A percentile compares a stretch with the other conserved stretches of the same genome.
Conservation (phyloP, 2,329 filamentous ascomycete species). For the Claviceps sp. region DNA sequence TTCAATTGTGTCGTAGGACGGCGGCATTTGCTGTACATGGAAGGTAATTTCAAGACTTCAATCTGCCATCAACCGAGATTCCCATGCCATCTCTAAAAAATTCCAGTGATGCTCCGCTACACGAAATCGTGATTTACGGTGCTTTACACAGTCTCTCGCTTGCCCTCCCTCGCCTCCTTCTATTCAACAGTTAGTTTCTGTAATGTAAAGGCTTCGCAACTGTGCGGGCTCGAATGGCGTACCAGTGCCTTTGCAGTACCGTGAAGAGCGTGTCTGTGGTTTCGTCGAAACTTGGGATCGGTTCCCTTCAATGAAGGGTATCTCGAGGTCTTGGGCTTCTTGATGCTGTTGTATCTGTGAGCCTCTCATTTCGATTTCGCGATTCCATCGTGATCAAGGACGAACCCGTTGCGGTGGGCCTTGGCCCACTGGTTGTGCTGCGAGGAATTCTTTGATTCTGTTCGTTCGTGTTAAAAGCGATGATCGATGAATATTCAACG, state of each 20-base stretch:
- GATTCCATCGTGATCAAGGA: slow-evolving; percentile 12
- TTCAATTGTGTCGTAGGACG: neutral
- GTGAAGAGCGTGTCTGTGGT: slow-evolving; percentile 99
- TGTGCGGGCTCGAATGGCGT: slow-evolving; percentile 27
- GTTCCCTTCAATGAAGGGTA: slow-evolving; percentile 98
- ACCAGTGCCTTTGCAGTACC: slow-evolving; percentile 97
- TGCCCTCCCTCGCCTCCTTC: slow-evolving; percentile 98
- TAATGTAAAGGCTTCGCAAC: neutral
- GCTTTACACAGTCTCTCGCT: slow-evolving; percentile 67
- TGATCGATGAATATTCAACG: neutral
- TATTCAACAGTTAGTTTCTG: slow-evolving; percentile 30
- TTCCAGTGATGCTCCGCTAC: neutral
- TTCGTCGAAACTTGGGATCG: slow-evolving; percentile 99
- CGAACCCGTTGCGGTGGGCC: slow-evolving; percentile 98
- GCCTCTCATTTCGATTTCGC: neutral
- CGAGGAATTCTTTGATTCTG: slow-evolving; percentile 99
- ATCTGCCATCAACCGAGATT: neutral
- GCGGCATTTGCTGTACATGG: neutral
- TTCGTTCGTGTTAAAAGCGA: neutral
- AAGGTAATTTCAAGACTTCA: neutral
- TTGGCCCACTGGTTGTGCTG: slow-evolving; percentile 98
- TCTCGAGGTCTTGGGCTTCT: slow-evolving; percentile 98
- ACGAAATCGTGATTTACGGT: neutral
- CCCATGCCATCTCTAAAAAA: neutral
- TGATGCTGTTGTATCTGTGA: slow-evolving; percentile 58